A percentile compares a stretch with the other conserved stretches of the same genome.
These are phyloP conservation scores for Alternaria postmessia DNA, from an alignment of 2,329 filamentous ascomycete genomes.

Conservation along the genomic window DNA sequence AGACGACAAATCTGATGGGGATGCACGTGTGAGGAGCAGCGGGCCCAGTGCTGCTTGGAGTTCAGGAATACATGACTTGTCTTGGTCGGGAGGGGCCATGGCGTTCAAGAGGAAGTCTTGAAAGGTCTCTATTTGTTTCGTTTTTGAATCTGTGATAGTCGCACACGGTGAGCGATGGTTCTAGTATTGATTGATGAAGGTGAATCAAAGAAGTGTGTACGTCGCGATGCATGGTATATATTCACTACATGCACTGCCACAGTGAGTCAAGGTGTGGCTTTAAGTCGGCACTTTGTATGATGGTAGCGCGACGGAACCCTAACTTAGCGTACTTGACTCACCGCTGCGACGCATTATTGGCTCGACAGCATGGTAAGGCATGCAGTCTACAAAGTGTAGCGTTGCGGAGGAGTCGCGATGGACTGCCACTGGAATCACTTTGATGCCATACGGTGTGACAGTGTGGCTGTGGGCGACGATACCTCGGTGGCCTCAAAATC, in stretches of 20 bases:
- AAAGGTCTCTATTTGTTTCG: neutral
- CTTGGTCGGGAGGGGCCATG: neutral
- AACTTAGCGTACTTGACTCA: constrained; percentile 11
- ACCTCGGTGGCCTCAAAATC: neutral
- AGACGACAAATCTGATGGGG: neutral
- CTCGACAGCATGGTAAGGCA: neutral
- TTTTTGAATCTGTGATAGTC: neutral
- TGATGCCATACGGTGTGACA: neutral
- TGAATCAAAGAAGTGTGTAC: neutral
- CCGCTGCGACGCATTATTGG: constrained; percentile 1
- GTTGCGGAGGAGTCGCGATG: neutral
- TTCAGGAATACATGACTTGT: constrained; percentile 12
- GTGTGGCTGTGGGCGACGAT: neutral
- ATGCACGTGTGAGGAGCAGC: constrained; percentile 15
- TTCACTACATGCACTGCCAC: neutral
- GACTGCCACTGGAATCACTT: neutral
- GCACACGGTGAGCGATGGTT: too few relatives aligned
- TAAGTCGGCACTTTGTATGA: neutral
- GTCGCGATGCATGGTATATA: neutral
- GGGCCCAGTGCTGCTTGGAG: constrained; percentile 24
- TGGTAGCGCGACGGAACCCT: neutral
- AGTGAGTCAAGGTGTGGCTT: constrained; percentile 6
- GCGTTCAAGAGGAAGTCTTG: neutral
- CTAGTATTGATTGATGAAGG: too few relatives aligned
- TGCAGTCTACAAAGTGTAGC: neutral